phyloP scores from a whole-genome alignment of 805 yeast genomes.

The Hanseniaspora occidentalis region DNA sequence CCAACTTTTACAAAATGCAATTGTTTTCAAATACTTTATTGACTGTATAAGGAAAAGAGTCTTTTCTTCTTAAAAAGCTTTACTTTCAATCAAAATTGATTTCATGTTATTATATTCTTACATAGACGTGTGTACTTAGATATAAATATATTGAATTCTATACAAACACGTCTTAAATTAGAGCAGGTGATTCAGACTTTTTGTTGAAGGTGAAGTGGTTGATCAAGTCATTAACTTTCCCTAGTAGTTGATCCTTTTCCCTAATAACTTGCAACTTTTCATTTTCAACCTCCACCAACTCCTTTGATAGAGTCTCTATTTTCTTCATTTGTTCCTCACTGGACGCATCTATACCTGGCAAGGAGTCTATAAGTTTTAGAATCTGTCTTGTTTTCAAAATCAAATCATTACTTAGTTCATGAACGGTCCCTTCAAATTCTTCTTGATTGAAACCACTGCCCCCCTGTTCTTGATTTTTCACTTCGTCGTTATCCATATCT shows the following conservation, averaged over 20 bases:
- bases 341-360: constrained; percentile 88
- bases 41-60: neutral
- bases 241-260: constrained; percentile 50
- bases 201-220: constrained; percentile 24
- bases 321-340: constrained; percentile 57
- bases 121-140: neutral
- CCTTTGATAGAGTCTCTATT: constrained; percentile 49
- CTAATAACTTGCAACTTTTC: constrained; percentile 43
- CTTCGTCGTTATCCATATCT: neutral
- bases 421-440: constrained; percentile 35
- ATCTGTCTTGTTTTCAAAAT: constrained; percentile 81
- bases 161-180: neutral
- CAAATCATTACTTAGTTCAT: constrained; percentile 75
- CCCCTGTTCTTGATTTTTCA: constrained; percentile 18
- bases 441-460: constrained; percentile 26
- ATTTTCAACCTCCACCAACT: constrained; percentile 47
- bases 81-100: no score
- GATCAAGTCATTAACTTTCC: constrained; percentile 56
- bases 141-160: no score
- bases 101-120: no score
- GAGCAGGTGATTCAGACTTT: neutral
- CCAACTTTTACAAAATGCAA: neutral
- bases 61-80: neutral
- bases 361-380: constrained; percentile 67
- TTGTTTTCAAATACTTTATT: neutral